Evolutionary conservation across 2,329 filamentous ascomycete species (phyloP).

Genomic region (Calonectria ilicicola): DNA sequence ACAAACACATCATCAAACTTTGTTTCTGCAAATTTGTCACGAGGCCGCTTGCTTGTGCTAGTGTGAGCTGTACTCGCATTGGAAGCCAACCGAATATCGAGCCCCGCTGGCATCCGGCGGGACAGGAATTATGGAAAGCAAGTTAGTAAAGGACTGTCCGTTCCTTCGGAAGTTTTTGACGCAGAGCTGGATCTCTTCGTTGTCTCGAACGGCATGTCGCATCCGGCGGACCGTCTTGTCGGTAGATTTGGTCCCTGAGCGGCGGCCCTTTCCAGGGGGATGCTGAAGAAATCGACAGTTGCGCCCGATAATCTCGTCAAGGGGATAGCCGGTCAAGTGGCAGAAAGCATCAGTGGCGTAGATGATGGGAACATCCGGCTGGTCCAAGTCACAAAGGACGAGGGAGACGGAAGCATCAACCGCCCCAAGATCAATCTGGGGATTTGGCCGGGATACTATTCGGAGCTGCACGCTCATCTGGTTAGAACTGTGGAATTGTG

Average conservation of each 20-base stretch:
- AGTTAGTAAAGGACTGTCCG: conserved; percentile 83
- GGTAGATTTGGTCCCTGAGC: conserved; percentile 20
- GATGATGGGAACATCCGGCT: conserved; percentile 82
- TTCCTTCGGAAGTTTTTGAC: conserved; percentile 87
- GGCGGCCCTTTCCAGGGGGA: conserved; percentile 65
- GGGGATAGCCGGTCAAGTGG: conserved; percentile 81
- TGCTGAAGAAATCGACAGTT: conserved; percentile 90
- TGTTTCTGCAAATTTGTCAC: no score
- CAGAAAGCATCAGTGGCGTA: conserved; percentile 88
- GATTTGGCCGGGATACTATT: conserved; percentile 77
- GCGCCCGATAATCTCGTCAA: conserved; percentile 78
- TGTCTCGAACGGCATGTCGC: conserved; percentile 57
- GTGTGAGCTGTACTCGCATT: conserved; percentile 70
- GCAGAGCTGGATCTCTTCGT: conserved; percentile 60
- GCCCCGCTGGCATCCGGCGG: conserved; percentile 72
- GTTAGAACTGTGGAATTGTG: neutral
- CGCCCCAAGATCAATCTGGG: conserved; percentile 82
- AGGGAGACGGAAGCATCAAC: conserved; percentile 89
- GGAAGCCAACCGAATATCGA: conserved; percentile 84
- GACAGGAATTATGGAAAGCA: conserved; percentile 88
- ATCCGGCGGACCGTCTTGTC: conserved; percentile 68
- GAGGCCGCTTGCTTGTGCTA: conserved; percentile 61
- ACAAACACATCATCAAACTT: neutral
- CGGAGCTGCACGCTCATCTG: conserved; percentile 57
- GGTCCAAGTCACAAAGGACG: conserved; percentile 81